Evolutionary conservation across 305 asterid genomes (phyloP).

Genomic region (Rubia tinctorum): DNA sequence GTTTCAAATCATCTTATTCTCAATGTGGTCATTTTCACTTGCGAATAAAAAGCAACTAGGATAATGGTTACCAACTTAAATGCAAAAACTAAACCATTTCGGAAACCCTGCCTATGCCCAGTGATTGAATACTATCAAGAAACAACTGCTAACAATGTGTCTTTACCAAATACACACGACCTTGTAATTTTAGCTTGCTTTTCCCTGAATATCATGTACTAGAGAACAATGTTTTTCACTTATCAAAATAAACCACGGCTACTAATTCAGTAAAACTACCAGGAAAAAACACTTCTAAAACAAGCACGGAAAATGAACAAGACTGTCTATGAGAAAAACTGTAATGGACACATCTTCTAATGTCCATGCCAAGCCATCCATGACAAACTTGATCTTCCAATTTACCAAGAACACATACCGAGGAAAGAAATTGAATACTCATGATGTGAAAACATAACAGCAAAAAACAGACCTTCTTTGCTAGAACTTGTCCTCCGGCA

Average conservation of each 20-base stretch:
- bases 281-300: background rate
- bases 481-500: conserved; percentile 84
- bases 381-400: background rate
- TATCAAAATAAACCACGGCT: background rate
- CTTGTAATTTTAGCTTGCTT: background rate
- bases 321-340: background rate
- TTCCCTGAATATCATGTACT: background rate
- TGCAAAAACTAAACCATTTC: background rate
- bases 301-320: background rate
- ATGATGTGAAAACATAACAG: conserved; percentile 6
- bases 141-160: background rate
- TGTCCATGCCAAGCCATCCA: background rate
- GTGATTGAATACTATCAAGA: background rate
- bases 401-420: background rate
- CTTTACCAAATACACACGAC: background rate
- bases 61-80: background rate
- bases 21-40: background rate
- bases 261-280: background rate
- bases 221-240: background rate
- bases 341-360: background rate
- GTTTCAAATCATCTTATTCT: background rate
- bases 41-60: background rate
- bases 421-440: background rate
- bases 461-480: conserved; percentile 59
- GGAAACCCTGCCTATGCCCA: background rate